These are phyloP conservation scores for Plasmodium falciparum DNA, from an alignment of 169 alveolate genomes.

Conservation along the genomic window DNA sequence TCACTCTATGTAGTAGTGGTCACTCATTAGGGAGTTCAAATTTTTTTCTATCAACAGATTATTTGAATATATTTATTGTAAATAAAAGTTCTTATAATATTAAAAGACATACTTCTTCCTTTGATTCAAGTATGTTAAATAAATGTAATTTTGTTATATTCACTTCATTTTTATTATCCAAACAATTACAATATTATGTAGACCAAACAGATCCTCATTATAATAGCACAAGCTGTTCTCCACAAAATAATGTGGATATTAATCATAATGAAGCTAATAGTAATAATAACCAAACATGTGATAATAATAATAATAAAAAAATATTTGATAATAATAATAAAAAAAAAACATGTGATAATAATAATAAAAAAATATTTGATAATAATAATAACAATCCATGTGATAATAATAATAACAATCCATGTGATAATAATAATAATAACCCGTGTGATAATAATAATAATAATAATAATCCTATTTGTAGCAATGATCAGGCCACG, in stretches of 20 bases:
- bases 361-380: no score
- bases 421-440: no score
- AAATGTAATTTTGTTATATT: conserved; percentile 50
- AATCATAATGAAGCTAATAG: no score
- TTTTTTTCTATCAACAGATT: conserved; percentile 30
- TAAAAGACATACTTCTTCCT: conserved; percentile 43
- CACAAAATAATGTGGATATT: no score
- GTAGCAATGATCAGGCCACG: neutral
- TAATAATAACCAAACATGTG: neutral
- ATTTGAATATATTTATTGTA: conserved; percentile 26
- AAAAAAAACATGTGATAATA: no score
- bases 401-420: no score
- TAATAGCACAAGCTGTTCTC: no score
- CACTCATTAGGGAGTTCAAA: conserved; percentile 68
- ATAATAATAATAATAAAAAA: no score
- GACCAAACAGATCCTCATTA: no score
- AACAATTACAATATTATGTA: neutral
- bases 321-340: no score
- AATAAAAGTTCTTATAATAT: conserved; percentile 61
- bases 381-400: no score
- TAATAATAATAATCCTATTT: neutral
- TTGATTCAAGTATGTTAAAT: conserved; percentile 31
- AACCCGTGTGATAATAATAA: no score
- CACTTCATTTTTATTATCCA: conserved; percentile 12
- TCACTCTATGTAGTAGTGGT: conserved; percentile 59